A percentile compares a stretch with the other conserved stretches of the same genome.
Conservation (phyloP, 805 yeast species). For the Candida tallmaniae region DNA sequence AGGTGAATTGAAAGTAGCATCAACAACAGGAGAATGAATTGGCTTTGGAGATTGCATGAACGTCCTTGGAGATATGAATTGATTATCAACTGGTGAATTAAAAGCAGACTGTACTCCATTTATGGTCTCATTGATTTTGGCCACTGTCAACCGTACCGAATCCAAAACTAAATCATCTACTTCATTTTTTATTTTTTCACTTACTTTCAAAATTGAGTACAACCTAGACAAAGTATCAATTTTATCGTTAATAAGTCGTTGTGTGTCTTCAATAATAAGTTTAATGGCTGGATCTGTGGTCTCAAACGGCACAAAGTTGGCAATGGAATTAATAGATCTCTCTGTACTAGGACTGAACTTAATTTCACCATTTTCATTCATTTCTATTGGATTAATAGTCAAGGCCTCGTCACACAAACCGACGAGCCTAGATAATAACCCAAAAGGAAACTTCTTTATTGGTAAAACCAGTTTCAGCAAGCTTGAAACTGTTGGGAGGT, state of each 20-base stretch:
- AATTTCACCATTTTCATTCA: constrained; percentile 24
- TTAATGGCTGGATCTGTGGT: constrained; percentile 63
- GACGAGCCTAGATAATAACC: constrained; percentile 50
- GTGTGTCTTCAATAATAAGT: constrained; percentile 63
- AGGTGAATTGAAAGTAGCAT: neutral
- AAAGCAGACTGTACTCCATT: constrained; percentile 2
- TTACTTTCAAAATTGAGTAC: constrained; percentile 69
- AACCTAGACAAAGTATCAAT: constrained; percentile 66
- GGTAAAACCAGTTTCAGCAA: constrained; percentile 4
- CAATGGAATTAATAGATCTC: constrained; percentile 45
- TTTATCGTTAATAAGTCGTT: constrained; percentile 54
- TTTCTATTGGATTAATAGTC: constrained; percentile 53
- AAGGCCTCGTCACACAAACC: constrained; percentile 75
- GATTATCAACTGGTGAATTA: constrained; percentile 8
- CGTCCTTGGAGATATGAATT: neutral
- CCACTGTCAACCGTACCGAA: constrained; percentile 60
- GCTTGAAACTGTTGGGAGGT: constrained; percentile 11
- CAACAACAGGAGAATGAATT: neutral
- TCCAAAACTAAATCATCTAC: constrained; percentile 65
- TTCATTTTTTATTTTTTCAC: constrained; percentile 72
- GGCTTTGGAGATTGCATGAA: neutral
- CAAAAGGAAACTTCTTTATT: constrained; percentile 55
- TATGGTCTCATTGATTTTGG: constrained; percentile 40
- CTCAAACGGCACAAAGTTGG: constrained; percentile 43
- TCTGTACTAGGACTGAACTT: constrained; percentile 58